These are phyloP conservation scores for Vicia villosa DNA, from an alignment of 306 rosid genomes.

Conservation along the genomic window DNA sequence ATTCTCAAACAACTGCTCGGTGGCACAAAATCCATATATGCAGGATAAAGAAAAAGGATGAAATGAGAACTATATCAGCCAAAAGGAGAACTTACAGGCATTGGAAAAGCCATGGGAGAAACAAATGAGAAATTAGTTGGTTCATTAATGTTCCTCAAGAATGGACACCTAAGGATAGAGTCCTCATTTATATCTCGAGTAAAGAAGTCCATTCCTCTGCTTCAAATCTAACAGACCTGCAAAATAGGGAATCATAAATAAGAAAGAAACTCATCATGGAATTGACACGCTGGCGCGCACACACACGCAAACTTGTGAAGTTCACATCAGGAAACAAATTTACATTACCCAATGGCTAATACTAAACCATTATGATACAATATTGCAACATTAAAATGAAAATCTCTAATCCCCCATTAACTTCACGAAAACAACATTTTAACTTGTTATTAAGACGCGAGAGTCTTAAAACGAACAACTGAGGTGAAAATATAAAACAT, in stretches of 20 bases:
- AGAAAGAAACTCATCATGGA: constrained; percentile 17
- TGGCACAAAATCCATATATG: constrained; percentile 10
- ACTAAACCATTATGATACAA: constrained; percentile 6
- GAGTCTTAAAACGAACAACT: too few relatives aligned
- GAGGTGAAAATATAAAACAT: too few relatives aligned
- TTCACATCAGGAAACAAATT: constrained; percentile 4
- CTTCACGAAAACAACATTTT: too few relatives aligned
- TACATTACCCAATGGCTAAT: constrained; percentile 23
- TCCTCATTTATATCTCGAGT: constrained; percentile 61
- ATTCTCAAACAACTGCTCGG: constrained; percentile 24
- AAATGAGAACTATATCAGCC: constrained; percentile 22
- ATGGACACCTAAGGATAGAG: constrained; percentile 78
- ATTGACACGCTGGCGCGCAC: not conserved
- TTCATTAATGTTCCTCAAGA: constrained; percentile 95
- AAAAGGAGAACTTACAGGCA: constrained; percentile 65
- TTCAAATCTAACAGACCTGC: constrained; percentile 45
- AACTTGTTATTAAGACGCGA: too few relatives aligned
- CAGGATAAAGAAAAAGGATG: not conserved
- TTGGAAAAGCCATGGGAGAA: constrained; percentile 72
- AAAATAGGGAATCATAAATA: constrained; percentile 20
- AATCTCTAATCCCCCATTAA: too few relatives aligned
- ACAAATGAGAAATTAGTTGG: constrained; percentile 90
- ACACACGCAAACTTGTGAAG: constrained; percentile 12
- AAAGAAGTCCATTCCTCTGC: constrained; percentile 61
- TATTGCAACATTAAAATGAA: constrained; percentile 16